These are phyloP conservation scores for Raffaelea deltoideospora DNA, from an alignment of 2,329 filamentous ascomycete genomes.

Conservation along the genomic window DNA sequence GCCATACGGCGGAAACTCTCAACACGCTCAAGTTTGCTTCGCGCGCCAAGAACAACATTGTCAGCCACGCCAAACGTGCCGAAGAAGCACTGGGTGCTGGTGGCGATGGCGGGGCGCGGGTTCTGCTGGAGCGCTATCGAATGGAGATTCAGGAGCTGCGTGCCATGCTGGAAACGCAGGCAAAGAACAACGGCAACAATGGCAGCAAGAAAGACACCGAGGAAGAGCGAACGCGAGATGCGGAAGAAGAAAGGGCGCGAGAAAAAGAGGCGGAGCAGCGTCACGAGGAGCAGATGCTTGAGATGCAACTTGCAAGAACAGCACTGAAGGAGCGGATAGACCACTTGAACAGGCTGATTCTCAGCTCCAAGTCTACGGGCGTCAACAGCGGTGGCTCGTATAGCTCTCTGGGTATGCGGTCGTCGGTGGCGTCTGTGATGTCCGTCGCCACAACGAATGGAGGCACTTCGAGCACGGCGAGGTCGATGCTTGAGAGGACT, in stretches of 20 bases:
- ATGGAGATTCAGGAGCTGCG: conserved; percentile 80
- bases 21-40: conserved; percentile 97
- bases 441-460: conserved; percentile 39
- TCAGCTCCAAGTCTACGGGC: conserved; percentile 89
- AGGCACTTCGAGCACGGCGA: conserved; percentile 13
- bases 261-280: conserved; percentile 71
- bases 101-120: conserved; percentile 73
- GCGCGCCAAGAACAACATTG: conserved; percentile 92
- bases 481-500: conserved; percentile 43
- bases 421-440: conserved; percentile 34
- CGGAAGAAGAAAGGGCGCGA: conserved; percentile 56
- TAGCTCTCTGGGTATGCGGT: conserved; percentile 51
- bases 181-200: conserved; percentile 48
- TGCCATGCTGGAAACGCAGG: conserved; percentile 68
- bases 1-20: conserved; percentile 73
- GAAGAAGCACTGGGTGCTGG: conserved; percentile 72
- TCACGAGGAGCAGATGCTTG: conserved; percentile 93
- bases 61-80: conserved; percentile 90
- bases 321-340: conserved; percentile 95
- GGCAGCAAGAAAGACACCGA: conserved; percentile 31
- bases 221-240: conserved; percentile 45
- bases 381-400: conserved; percentile 69
- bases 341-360: conserved; percentile 84
- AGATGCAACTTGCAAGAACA: conserved; percentile 94
- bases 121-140: conserved; percentile 81